Base-by-base conservation (phyloP, 495 filamentous ascomycete species). In the Penicillium ucsense region DNA sequence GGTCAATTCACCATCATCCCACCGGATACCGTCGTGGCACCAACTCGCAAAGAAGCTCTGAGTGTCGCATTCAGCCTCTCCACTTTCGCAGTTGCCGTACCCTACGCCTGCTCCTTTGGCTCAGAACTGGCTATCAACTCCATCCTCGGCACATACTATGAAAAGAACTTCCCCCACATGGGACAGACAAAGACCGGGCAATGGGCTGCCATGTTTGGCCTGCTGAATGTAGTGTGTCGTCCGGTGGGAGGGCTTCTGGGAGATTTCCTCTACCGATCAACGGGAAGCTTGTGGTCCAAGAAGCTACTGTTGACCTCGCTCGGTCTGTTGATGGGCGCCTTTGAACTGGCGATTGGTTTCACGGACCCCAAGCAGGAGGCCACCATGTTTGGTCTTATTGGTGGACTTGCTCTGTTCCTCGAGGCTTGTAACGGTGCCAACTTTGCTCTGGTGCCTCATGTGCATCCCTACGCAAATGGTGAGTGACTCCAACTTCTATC, bases 191-290 rank as follows among this genome's bases (percentile, higher is more conserved):
- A 73, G 28, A 79, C 84, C 5, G 80, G 85, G 3, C 75, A 79
- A 53, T 94, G 84, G 82, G 86, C 88, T 0, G 86, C 89, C 46
- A 91, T 94, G 82, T 95, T 94, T 60, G 89, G 89, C 7, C 82
- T 95, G 42, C 69, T 95, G 30, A 94, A 95, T 64, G 68, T 91
- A 33, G 63, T 84, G 46, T 85, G 77, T 46, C 77, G 89, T 1
- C 89, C 89, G 0, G 55, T 79, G 0, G 89, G 89, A 38, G 89
- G 89, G 1, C 73, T 86, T 10, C 49, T 88, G 8, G 74, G 79
- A 3, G 89, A 95, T 51, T 28, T 83, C n/a, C 57, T 90, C 3
- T 94, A 90, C 71, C 70, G 66, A 12, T 56, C 56, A 27, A 79
- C 76, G 1, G 73, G 77, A 3, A 80, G 55, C 36, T 66, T 90